phyloP scores from a whole-genome alignment of 1,284 basidiomycete species.

The Pisolithus thermaeus region DNA sequence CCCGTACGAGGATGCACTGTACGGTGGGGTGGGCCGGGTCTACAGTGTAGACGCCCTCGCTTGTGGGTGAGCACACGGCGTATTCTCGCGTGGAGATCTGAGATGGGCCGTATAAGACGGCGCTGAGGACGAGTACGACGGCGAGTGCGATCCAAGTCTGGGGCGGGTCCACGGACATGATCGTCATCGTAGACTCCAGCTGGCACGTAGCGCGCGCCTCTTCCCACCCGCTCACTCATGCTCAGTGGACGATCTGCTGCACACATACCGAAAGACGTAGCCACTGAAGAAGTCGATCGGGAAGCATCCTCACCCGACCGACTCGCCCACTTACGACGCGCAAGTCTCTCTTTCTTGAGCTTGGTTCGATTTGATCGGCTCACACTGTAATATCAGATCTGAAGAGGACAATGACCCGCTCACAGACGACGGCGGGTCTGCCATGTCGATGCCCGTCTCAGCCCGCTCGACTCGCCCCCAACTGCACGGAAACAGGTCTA shows the following conservation, averaged over 20 bases:
- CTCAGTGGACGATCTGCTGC: slow-evolving; percentile 27
- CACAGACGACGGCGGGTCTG: slow-evolving; percentile 60
- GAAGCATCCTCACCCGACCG: slow-evolving; percentile 46
- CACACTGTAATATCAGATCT: slow-evolving; percentile 36
- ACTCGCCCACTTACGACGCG: slow-evolving; percentile 76
- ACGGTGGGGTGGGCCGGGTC: slow-evolving; percentile 40
- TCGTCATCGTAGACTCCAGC: slow-evolving; percentile 5
- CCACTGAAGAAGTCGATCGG: slow-evolving; percentile 65
- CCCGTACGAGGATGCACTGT: slow-evolving; percentile 65
- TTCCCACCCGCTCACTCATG: background rate
- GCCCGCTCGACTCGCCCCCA: slow-evolving; percentile 26
- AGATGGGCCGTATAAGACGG: background rate
- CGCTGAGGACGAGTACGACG: slow-evolving; percentile 12
- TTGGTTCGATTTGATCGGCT: background rate
- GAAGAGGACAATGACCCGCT: slow-evolving; percentile 81
- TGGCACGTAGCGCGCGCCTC: too few relatives aligned
- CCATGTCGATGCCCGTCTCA: slow-evolving; percentile 19
- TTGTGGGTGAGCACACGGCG: slow-evolving; percentile 39
- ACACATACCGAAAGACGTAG: slow-evolving; percentile 40
- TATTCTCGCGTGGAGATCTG: slow-evolving; percentile 24
- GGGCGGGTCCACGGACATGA: background rate
- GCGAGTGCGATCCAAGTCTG: background rate
- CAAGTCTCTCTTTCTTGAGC: slow-evolving; percentile 22
- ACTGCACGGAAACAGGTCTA: slow-evolving; percentile 17
- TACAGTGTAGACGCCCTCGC: slow-evolving; percentile 48